These are phyloP conservation scores for Aspergillus pseudoviridinutans DNA, from an alignment of 2,329 filamentous ascomycete genomes.

Conservation along the genomic window DNA sequence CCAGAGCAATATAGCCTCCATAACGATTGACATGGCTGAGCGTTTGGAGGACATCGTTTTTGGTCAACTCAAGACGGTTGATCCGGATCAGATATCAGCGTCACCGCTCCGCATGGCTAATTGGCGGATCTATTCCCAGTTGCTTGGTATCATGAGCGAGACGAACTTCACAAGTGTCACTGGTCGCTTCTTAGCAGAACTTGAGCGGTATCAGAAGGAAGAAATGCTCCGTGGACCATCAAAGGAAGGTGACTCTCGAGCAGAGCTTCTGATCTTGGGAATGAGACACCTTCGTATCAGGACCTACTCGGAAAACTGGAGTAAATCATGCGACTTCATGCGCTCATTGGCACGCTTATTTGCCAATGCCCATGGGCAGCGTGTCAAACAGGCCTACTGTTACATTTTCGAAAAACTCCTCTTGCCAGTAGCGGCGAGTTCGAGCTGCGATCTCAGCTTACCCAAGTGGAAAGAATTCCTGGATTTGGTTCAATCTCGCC, in stretches of 20 bases:
- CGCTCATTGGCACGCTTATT: conserved; percentile 77
- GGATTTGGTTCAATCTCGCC: conserved; percentile 69
- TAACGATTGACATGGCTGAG: conserved; percentile 88
- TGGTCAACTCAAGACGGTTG: conserved; percentile 84
- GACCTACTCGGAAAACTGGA: conserved; percentile 70
- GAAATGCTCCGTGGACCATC: conserved; percentile 46
- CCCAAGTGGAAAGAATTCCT: conserved; percentile 86
- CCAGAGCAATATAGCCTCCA: conserved; percentile 76
- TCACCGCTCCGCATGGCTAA: conserved; percentile 87
- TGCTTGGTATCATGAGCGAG: conserved; percentile 94
- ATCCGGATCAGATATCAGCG: conserved; percentile 66
- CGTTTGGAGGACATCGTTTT: conserved; percentile 96
- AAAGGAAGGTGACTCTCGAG: conserved; percentile 70
- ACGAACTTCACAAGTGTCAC: conserved; percentile 84
- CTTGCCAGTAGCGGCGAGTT: conserved; percentile 78
- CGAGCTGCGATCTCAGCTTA: conserved; percentile 70
- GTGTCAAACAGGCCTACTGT: conserved; percentile 91
- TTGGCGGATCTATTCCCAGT: conserved; percentile 88
- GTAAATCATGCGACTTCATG: conserved; percentile 85
- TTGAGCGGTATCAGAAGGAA: conserved; percentile 74
- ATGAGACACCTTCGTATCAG: conserved; percentile 87
- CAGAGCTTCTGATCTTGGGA: conserved; percentile 81
- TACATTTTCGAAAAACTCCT: conserved; percentile 84
- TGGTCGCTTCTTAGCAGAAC: conserved; percentile 73
- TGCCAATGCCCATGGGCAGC: conserved; percentile 76